Percentiles rank a stretch among this genome's conserved stretches.
Conservation (phyloP, 345 rosid species). For the Moricandia arvensis region DNA sequence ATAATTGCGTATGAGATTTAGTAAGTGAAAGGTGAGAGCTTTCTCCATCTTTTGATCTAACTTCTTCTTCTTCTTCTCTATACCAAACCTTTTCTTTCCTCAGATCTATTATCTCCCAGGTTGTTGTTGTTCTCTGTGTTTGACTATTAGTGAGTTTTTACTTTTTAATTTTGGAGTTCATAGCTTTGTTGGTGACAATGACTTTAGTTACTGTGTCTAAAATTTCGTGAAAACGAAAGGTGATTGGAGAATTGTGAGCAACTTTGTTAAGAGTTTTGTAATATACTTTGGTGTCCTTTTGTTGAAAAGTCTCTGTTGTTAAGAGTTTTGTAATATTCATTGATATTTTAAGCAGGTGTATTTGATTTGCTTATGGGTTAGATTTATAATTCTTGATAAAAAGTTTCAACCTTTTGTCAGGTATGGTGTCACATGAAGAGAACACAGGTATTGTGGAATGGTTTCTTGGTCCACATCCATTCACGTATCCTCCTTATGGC, state of each 20-base stretch:
- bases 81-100: not conserved
- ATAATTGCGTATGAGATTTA: constrained; percentile 25
- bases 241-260: constrained; percentile 14
- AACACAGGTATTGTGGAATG: constrained; percentile 48
- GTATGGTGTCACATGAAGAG: constrained; percentile 41
- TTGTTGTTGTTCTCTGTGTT: constrained; percentile 6
- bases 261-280: constrained; percentile 9
- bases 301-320: not conserved
- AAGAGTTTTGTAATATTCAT: not conserved
- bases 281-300: too few species aligned
- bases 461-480: constrained; percentile 63
- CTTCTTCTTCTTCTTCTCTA: constrained; percentile 7
- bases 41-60: constrained; percentile 23
- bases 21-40: constrained; percentile 28
- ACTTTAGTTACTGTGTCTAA: constrained; percentile 18
- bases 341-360: not conserved
- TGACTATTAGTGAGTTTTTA: not conserved
- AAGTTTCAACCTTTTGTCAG: not conserved
- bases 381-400: not conserved
- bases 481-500: constrained; percentile 51
- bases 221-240: not conserved
- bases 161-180: constrained; percentile 3
- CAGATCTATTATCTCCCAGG: constrained; percentile 31
- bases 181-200: constrained; percentile 20
- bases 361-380: constrained; percentile 25